Evolutionary conservation across 23 red algal species (phyloP), one percentile per base, ranked within the genome.

Genomic region (Gracilaria caudata): DNA sequence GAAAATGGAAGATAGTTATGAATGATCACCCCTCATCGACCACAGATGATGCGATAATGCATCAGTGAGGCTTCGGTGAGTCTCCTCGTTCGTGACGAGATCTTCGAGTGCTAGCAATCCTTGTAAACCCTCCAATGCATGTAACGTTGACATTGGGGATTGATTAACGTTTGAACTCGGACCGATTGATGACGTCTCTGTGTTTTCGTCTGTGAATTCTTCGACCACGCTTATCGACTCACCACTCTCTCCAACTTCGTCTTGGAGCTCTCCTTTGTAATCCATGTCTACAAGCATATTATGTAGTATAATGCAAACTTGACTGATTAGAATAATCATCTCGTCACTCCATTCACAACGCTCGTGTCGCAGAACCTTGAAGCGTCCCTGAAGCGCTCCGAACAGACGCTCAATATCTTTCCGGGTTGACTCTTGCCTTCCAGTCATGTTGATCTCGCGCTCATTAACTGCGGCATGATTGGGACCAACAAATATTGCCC

Each of bases 381-480:
- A 79, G 8, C 51, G 68, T 33, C 85, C 85, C 72, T 89, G 85
- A n/a, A 89, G 63, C 33, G 28, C 53, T 21, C 85, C 70, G 2
- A 89, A 89, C 10, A 89, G 16, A 21, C 85, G 26, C 13, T 89
- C 37, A 24, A 89, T 77, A 51, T 78, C 85, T 64, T 79, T 89
- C 9, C 85, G 23, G 0, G 51, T 58, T 26, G 70, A 14, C 51
- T 66, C 85, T 32, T 64, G 85, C 26, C 13, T 0, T 54, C 58
- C 19, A 12, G 41, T 78, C 32, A 64, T 34, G 53, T 78, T 40
- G 5, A 26, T 23, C 36, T 89, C 85, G 21, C 73, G 51, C 47
- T 53, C 72, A 23, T 45, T 77, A 5, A 32, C 2, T 20, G 85
- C 25, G n/a, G 65, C 45, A 12, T 51, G 19, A 40, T 26, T 77